Conservation (phyloP, 768 basidiomycete species). For the Hortiboletus campestris region DNA sequence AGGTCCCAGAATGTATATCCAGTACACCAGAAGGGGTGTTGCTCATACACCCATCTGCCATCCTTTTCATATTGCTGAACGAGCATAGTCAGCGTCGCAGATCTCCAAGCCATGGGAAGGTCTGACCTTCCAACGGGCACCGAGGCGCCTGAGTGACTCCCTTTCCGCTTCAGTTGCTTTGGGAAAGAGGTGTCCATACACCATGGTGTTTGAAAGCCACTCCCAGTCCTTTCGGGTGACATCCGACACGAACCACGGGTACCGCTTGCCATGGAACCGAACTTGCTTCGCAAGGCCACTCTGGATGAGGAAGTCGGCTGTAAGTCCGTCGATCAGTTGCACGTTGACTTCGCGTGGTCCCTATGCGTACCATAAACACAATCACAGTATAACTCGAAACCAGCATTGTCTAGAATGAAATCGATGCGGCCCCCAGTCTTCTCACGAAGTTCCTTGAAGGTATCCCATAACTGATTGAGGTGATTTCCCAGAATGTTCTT, state of each 20-base stretch:
- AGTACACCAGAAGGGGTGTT: slow-evolving; percentile 95
- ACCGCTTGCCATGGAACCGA: slow-evolving; percentile 94
- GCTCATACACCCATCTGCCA: slow-evolving; percentile 92
- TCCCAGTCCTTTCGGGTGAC: slow-evolving; percentile 93
- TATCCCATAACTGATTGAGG: slow-evolving; percentile 66
- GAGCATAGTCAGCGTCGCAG: slow-evolving; percentile 1
- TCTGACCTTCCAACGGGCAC: slow-evolving; percentile 83
- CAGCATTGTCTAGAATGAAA: slow-evolving; percentile 86
- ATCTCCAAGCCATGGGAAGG: background rate
- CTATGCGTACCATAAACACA: slow-evolving; percentile 69
- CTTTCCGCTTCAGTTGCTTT: slow-evolving; percentile 76
- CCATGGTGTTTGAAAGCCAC: slow-evolving; percentile 85
- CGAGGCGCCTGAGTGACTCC: slow-evolving; percentile 77
- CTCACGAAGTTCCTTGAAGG: slow-evolving; percentile 64
- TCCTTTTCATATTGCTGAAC: slow-evolving; percentile 84
- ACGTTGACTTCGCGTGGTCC: background rate
- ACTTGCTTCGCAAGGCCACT: slow-evolving; percentile 81
- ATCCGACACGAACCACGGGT: slow-evolving; percentile 94
- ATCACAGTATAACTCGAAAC: slow-evolving; percentile 82
- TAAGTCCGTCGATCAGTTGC: slow-evolving; percentile 16
- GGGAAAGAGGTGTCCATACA: slow-evolving; percentile 91
- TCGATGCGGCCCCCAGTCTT: slow-evolving; percentile 73
- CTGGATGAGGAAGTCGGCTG: slow-evolving; percentile 92
- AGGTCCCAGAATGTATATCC: slow-evolving; percentile 93
- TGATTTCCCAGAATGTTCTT: slow-evolving; percentile 95